phyloP scores from a whole-genome alignment of 169 alveolate species.

The Amoebophrya sp. region DNA sequence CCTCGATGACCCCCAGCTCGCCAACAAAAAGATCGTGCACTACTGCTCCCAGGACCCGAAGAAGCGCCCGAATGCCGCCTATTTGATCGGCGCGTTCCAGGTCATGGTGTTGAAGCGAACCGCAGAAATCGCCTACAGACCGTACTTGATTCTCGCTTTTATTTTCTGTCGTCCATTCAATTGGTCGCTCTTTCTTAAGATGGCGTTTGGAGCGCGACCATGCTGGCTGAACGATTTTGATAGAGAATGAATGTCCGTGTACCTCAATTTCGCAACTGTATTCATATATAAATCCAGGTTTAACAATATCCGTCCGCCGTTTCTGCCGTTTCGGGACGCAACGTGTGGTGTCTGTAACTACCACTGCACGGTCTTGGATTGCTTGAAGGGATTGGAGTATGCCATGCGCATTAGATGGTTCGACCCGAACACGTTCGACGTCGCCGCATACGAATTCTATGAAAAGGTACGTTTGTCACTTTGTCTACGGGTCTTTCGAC shows the following conservation, averaged over 20 bases:
- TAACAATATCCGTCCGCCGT: conserved; percentile 39
- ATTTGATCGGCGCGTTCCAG: conserved; percentile 79
- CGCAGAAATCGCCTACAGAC: conserved; percentile 74
- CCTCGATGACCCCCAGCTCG: conserved; percentile 38
- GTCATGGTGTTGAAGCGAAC: conserved; percentile 58
- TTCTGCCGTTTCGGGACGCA: conserved; percentile 64
- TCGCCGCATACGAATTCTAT: conserved; percentile 76
- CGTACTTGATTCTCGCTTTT: conserved; percentile 53
- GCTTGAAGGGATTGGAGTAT: conserved; percentile 80
- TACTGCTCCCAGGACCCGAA: conserved; percentile 49
- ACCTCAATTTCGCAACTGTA: too few relatives aligned
- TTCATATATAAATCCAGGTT: not conserved
- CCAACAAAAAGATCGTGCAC: conserved; percentile 45
- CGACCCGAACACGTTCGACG: conserved; percentile 69
- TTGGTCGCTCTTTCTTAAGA: too few relatives aligned
- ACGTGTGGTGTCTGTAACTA: conserved; percentile 58
- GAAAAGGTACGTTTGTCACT: conserved; percentile 62
- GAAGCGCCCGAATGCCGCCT: conserved; percentile 82
- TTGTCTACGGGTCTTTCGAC: not conserved
- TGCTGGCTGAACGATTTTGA: too few relatives aligned
- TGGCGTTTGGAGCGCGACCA: too few relatives aligned
- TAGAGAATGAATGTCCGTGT: too few relatives aligned
- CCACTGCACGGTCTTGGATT: conserved; percentile 62
- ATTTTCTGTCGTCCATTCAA: too few relatives aligned
- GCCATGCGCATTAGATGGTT: conserved; percentile 84